Percentiles rank a stretch among this genome's conserved stretches.
phyloP scores from a whole-genome alignment of 1,284 basidiomycete species.

The Wolfiporia cocos region DNA sequence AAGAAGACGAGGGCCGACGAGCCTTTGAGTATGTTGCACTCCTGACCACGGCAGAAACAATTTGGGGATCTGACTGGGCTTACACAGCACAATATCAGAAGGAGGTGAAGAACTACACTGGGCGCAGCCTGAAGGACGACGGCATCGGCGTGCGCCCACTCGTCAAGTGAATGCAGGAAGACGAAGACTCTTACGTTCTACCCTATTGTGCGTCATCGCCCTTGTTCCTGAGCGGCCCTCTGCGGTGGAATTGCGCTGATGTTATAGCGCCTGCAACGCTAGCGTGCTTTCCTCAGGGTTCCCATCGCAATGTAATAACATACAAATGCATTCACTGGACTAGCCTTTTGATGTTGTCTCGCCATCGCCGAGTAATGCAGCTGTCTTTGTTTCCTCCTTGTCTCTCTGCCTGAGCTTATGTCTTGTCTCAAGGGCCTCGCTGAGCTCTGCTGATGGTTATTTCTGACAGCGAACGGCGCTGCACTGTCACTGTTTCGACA shows the following conservation, averaged over 20 bases:
- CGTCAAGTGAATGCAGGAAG: slow-evolving; percentile 26
- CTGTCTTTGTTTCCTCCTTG: too few species aligned
- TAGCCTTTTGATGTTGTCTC: too few species aligned
- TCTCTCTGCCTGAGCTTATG: too few species aligned
- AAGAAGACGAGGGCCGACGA: slow-evolving; percentile 34
- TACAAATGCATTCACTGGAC: too few species aligned
- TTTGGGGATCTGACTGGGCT: background rate
- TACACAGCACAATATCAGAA: slow-evolving; percentile 29
- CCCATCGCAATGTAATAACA: too few species aligned
- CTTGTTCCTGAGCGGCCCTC: background rate
- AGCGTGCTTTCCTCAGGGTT: too few species aligned
- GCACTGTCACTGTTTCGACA: too few species aligned
- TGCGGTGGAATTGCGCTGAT: background rate
- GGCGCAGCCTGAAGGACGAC: slow-evolving; percentile 31
- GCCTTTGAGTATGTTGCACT: slow-evolving; percentile 24
- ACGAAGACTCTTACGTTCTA: background rate
- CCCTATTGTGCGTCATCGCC: background rate
- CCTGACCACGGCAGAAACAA: background rate
- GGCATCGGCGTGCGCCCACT: slow-evolving; percentile 34
- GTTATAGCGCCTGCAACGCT: too few species aligned
- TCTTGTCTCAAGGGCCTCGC: too few species aligned
- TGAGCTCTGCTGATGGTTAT: too few species aligned
- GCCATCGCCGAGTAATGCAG: too few species aligned
- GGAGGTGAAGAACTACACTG: slow-evolving; percentile 31
- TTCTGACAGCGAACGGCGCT: too few species aligned